These are phyloP conservation scores for Calonectria honghensis DNA, from an alignment of 2,329 filamentous ascomycete genomes.

Conservation along the genomic window DNA sequence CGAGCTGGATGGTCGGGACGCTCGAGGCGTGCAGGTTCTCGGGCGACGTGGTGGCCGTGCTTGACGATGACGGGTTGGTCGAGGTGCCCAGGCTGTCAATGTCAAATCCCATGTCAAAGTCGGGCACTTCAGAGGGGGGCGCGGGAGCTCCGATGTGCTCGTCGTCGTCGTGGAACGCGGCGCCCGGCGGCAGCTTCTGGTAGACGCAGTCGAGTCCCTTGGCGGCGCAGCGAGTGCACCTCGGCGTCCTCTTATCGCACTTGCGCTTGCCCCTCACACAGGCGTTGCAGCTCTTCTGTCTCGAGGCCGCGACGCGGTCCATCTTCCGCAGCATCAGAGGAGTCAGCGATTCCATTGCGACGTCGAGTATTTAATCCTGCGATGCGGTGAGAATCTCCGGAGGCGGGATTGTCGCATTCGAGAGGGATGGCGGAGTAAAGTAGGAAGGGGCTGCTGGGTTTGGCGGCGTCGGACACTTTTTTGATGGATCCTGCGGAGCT, in stretches of 20 bases:
- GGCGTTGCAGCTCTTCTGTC: slow-evolving; percentile 70
- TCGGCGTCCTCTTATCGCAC: slow-evolving; percentile 67
- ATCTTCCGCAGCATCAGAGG: slow-evolving; percentile 55
- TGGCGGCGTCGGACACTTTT: slow-evolving; percentile 3
- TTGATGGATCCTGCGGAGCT: slow-evolving; percentile 31
- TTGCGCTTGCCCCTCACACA: slow-evolving; percentile 69
- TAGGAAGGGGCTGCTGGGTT: neutral
- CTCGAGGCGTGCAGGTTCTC: slow-evolving; percentile 55
- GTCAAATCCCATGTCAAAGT: slow-evolving; percentile 63
- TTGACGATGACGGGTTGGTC: slow-evolving; percentile 51
- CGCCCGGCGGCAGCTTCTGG: slow-evolving; percentile 58
- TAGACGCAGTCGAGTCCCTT: slow-evolving; percentile 66
- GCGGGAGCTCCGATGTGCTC: slow-evolving; percentile 43
- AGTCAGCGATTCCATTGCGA: slow-evolving; percentile 53
- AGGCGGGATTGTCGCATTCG: slow-evolving; percentile 7
- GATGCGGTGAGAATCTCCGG: slow-evolving; percentile 31
- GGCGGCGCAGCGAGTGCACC: slow-evolving; percentile 65
- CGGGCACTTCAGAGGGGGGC: slow-evolving; percentile 51
- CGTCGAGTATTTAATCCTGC: slow-evolving; percentile 32
- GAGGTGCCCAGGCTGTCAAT: slow-evolving; percentile 57
- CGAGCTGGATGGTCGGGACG: slow-evolving; percentile 51
- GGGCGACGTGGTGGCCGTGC: slow-evolving; percentile 51
- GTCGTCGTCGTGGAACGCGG: slow-evolving; percentile 51
- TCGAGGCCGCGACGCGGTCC: slow-evolving; percentile 63
- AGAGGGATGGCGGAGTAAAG: slow-evolving; percentile 23